These are phyloP conservation scores for Carex parvula DNA, from an alignment of 176 grass and related monocot species.

Conservation along the genomic window DNA sequence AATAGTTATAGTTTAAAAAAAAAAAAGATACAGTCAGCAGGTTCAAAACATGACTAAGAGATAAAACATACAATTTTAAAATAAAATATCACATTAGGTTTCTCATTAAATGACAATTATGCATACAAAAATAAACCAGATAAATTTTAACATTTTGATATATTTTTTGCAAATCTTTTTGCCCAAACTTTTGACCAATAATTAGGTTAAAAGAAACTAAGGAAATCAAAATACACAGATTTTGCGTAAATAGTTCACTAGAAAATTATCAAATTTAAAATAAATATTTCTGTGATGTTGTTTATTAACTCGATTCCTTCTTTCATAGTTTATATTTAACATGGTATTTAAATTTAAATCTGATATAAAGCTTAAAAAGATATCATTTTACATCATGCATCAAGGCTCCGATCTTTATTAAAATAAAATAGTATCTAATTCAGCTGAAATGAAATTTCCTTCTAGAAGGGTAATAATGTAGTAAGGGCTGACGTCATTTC, in stretches of 20 bases:
- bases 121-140: neutral
- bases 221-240: no score
- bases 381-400: neutral
- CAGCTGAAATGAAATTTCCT: neutral
- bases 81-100: neutral
- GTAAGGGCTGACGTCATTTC: neutral
- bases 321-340: neutral
- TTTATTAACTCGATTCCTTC: neutral
- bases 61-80: neutral
- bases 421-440: neutral
- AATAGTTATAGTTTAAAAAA: neutral
- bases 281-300: neutral
- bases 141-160: neutral
- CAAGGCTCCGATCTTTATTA: no score
- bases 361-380: neutral
- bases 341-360: neutral
- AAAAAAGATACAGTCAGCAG: neutral
- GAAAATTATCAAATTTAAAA: neutral
- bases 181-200: neutral
- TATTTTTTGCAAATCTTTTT: neutral
- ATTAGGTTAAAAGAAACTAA: neutral
- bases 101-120: neutral
- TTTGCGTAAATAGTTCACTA: neutral
- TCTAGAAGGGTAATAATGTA: neutral
- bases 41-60: neutral